Evolutionary conservation across 495 filamentous ascomycete species (phyloP), one percentile per base, ranked within the genome.

Genomic region (Podospora anserina): DNA sequence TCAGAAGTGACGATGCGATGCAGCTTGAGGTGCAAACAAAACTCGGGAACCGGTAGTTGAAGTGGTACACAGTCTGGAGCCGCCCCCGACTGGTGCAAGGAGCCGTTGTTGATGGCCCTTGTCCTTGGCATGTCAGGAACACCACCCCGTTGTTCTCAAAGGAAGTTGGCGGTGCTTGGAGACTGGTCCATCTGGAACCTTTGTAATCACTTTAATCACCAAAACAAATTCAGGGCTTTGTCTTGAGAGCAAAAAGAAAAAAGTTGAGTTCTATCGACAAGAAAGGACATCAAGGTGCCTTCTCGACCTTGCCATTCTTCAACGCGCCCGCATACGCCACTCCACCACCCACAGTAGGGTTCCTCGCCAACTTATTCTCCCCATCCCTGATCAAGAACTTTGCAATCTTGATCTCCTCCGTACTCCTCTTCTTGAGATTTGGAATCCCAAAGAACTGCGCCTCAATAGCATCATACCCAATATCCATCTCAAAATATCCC

Each of bases 371-470:
- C 68, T 73, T 81, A 68, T 88, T 88, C 58, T 80, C 86, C 0
- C 86, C 85, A 49, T 72, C 58, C 71, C 80, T 65, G 19, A 89
- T 84, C n/a, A 84, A 85, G 72, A 88, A 88, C 67, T 86, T 86
- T 2, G 87, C 88, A 66, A 90, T 66, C 30, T 78, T 72, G 19
- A 88, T 85, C 77, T 89, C 87, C 71, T 81, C 77, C n/a, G 77
- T 77, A 60, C 80, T 85, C 55, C 80, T 75, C 4, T 71, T 73
- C 32, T 74, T 72, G 23, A 81, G 74, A 9, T 78, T 80, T 23
- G 82, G 82, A n/a, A 81, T 71, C 26, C 76, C 76, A 68, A 83
- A 89, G 77, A 78, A 89, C 28, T 69, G 73, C 3, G 87, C 87
- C 58, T 79, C 76, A 63, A 87, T 79, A 18, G 76, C 72, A 23